Evolutionary conservation across 2,329 filamentous ascomycete genomes (phyloP), one percentile per base, ranked within the genome.

Genomic region (Pseudogymnoascus sp.): DNA sequence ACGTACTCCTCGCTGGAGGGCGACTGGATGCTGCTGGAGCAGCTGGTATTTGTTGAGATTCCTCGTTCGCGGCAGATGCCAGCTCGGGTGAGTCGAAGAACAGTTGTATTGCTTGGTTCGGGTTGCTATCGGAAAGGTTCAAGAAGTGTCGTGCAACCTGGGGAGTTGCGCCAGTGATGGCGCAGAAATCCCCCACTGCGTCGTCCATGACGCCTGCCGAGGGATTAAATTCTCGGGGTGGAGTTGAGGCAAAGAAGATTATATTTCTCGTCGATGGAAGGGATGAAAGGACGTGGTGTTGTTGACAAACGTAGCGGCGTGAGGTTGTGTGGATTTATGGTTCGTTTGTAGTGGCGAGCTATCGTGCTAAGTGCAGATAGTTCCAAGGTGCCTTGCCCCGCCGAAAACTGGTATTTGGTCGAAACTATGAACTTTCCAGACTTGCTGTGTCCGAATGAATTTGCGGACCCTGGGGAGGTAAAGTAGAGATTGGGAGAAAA

Each of bases 51-150:
- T 65, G 59, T 37, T 69, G 61, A 21, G 66, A 58, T 31, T 58
- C 62, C 18, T 67, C 62, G 43, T 66, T 60, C 21, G 69, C 52
- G 25, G 67, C 63, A 62, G 67, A 62, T 68, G 67, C 85, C 65
- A 88, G 84, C 58, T 93, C 92, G 45, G 89, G 90, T 73, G 89
- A 95, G 72, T 96, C 91, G 75, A 91, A 97, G 78, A 87, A 99
- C 11, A 97, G 86, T 71, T 91, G 86, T 69, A 97, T 88, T 25
- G 95, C 95, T 71, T 93, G 89, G 75, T 91, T 87, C 60, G 93
- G 80, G 72, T 96, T 88, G 70, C 87, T 87, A 69, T 91, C 89
- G n/a, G 92, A 88, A 72, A 99, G 83, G 69, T 89, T 84, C 58
- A 97, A 83, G 75, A 96, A 96, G 68, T 90, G 88, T 65, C 85